Base-by-base conservation (phyloP, 805 yeast genomes). In the Schwanniomyces vanrijiae region DNA sequence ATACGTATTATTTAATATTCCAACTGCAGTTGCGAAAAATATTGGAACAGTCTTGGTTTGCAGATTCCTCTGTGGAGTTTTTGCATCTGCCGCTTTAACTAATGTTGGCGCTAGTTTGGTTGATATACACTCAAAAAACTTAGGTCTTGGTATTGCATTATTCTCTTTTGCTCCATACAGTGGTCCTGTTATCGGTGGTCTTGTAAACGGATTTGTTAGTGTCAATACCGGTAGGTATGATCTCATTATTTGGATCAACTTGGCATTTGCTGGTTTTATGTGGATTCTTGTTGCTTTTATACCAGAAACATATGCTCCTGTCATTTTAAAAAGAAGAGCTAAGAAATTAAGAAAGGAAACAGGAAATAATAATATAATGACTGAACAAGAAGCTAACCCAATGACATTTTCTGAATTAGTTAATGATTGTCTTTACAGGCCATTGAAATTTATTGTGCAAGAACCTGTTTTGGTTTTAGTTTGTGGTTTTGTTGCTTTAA, bases 301-400 rank as follows among this genome's bases (percentile, higher is more conserved):
- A 25, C 97, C 97, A n/a, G 97, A 90, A 69, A 90, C 97, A 16
- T 88, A 84, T 65, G 88, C 94, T 3, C 96, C 96, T 7, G 89
- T 83, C 7, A 83, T 90, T 45, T 70, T 88, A 50, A 84, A 82
- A 58, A 76, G 61, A 43, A 80, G 84, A 62, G 96, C 96, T 19
- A 68, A 66, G 48, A 76, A 68, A 58, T 60, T 88, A 52, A 81
- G 96, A 76, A 80, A 82, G 62, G 87, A 86, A 65, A 86, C 96
- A 10, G 95, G 95, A 42, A 85, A 90, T 61, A 75, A 76, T 50
- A 84, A 85, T 63, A 88, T 90, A 54, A 89, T 90, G 89, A 88
- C 97, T 19, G 95, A 88, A 68, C 95, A 88, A 64, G 97, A 91
- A 67, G 94, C 92, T 25, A 82, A 81, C 61, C 89, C 89, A 42